A percentile compares a stretch with the other conserved stretches of the same genome.
Evolutionary conservation across 495 filamentous ascomycete species (phyloP).

Genomic region (Hypoxylon lienhwacheense): DNA sequence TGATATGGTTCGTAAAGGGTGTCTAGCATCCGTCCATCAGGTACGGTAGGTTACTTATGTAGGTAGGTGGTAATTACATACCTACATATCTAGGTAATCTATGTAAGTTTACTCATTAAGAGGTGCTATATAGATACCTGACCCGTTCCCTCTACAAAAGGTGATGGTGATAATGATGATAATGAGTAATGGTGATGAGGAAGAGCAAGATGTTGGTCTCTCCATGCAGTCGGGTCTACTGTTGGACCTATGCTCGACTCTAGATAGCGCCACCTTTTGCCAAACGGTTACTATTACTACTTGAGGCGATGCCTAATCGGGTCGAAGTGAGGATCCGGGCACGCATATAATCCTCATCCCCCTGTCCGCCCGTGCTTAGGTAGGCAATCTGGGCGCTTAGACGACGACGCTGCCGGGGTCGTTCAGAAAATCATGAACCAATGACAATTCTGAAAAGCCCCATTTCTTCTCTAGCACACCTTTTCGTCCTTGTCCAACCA

Average conservation of each 20-base stretch:
- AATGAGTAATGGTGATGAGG: constrained; percentile 11
- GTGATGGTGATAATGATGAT: too few relatives aligned
- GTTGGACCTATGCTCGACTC: constrained; percentile 13
- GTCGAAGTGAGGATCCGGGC: constrained; percentile 19
- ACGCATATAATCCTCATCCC: constrained; percentile 15
- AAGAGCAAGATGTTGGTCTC: constrained; percentile 18
- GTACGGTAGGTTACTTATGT: too few relatives aligned
- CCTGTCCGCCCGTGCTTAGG: constrained; percentile 27
- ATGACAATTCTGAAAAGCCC: constrained; percentile 23
- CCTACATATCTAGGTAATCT: too few relatives aligned
- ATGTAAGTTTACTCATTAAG: too few relatives aligned
- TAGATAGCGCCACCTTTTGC: constrained; percentile 26
- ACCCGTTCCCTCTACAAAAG: too few relatives aligned
- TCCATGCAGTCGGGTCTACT: constrained; percentile 29
- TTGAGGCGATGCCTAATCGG: constrained; percentile 32
- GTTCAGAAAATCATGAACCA: constrained; percentile 21
- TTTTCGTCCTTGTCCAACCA: constrained; percentile 43
- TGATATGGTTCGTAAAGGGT: constrained; percentile 22
- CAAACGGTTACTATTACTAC: constrained; percentile 27
- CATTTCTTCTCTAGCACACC: constrained; percentile 26
- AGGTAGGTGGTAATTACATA: too few relatives aligned
- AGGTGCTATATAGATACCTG: too few relatives aligned
- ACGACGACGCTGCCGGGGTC: constrained; percentile 28
- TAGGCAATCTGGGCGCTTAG: constrained; percentile 38
- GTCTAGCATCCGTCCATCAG: constrained; percentile 14